A percentile compares a stretch with the other conserved stretches of the same genome.
phyloP scores from a whole-genome alignment of 139 green algal species.

The Pseudopediastrum boryanum region DNA sequence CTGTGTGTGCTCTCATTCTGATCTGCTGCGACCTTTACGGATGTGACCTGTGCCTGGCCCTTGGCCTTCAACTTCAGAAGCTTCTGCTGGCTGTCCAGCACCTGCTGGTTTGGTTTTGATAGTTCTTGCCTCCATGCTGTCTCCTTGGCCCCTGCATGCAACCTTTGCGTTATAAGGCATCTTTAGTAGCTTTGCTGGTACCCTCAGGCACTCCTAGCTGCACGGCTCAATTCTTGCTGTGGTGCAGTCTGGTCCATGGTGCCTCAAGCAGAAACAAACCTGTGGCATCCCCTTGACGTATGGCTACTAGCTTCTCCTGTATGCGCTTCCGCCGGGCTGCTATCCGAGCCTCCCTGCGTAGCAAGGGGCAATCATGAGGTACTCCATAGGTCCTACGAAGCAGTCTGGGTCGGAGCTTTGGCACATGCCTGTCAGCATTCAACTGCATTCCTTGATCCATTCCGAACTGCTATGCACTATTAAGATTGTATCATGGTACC shows the following conservation, averaged over 20 bases:
- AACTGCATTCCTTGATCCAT: no score
- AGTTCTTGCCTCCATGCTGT: constrained; percentile 61
- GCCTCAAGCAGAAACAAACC: no score
- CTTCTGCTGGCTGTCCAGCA: constrained; percentile 65
- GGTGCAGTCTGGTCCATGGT: no score
- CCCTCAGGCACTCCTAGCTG: no score
- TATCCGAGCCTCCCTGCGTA: constrained; percentile 54
- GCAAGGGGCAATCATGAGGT: no score
- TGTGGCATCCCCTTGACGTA: constrained; percentile 55
- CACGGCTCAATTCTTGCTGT: no score
- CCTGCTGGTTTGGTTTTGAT: constrained; percentile 68
- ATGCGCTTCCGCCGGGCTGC: constrained; percentile 60
- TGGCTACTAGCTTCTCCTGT: constrained; percentile 59
- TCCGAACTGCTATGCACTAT: no score
- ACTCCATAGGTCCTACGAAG: no score
- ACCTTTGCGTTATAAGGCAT: background rate
- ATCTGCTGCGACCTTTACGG: constrained; percentile 61
- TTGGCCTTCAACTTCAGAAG: constrained; percentile 63
- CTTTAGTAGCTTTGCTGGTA: constrained; percentile 7
- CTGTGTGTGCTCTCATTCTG: constrained; percentile 63
- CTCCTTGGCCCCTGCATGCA: constrained; percentile 53
- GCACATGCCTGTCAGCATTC: no score
- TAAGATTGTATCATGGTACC: no score
- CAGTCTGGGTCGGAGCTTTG: no score
- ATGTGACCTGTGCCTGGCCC: constrained; percentile 63